Evolutionary conservation across 2,329 filamentous ascomycete species (phyloP).

Genomic region (Fusarium secorum): DNA sequence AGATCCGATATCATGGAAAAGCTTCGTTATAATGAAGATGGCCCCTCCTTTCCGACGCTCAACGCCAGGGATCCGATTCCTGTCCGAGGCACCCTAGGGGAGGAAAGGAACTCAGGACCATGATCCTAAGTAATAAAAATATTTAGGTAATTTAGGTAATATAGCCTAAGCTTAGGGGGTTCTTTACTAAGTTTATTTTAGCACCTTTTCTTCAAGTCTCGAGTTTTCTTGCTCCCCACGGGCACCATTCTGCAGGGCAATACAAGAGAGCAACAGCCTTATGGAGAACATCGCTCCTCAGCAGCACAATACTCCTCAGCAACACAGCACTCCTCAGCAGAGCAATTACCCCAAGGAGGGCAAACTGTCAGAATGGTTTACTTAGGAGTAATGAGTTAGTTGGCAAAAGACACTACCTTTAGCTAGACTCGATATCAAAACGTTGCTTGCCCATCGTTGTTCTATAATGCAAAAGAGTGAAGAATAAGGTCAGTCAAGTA

Average conservation of each 20-base stretch:
- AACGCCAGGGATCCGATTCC: neutral
- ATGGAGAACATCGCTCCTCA: neutral
- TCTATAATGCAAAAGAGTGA: neutral
- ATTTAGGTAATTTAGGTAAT: too few relatives aligned
- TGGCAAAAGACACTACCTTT: neutral
- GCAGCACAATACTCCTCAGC: neutral
- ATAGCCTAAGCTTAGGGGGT: too few relatives aligned
- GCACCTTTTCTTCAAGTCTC: too few relatives aligned
- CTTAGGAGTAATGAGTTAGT: neutral
- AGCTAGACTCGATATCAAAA: neutral
- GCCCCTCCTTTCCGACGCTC: neutral
- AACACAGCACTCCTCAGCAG: too few relatives aligned
- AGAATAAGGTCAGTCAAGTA: neutral
- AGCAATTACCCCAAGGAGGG: neutral
- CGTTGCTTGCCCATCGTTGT: neutral
- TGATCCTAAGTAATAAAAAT: too few relatives aligned
- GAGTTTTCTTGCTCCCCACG: too few relatives aligned
- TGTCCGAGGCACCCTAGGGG: neutral
- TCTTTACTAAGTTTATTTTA: too few relatives aligned
- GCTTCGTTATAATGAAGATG: neutral
- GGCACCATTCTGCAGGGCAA: neutral
- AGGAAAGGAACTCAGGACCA: too few relatives aligned
- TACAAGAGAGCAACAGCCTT: neutral
- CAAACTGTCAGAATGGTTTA: neutral
- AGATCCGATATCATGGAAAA: fast-evolving